phyloP scores from a whole-genome alignment of 768 basidiomycete genomes.

The Boletus insuetus region DNA sequence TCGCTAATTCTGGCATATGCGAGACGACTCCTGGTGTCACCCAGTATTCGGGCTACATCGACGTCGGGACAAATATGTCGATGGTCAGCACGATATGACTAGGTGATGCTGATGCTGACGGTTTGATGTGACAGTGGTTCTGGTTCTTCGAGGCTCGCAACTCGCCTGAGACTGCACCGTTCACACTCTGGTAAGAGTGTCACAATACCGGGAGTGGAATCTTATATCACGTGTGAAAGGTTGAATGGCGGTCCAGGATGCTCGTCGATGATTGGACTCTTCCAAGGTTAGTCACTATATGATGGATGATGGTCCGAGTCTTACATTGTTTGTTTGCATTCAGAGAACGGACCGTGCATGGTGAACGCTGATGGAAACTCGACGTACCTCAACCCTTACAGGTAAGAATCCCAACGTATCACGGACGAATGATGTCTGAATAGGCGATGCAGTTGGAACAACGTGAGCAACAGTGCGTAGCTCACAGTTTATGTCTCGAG shows the following conservation, averaged over 20 bases:
- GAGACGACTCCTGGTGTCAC: slow-evolving; percentile 61
- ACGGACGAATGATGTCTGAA: not conserved
- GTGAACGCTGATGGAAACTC: slow-evolving; percentile 54
- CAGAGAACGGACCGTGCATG: slow-evolving; percentile 63
- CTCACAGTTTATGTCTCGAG: not conserved
- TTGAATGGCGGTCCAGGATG: slow-evolving; percentile 62
- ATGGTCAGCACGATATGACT: slow-evolving; percentile 39
- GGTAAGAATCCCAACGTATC: slow-evolving; percentile 30
- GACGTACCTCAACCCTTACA: slow-evolving; percentile 58
- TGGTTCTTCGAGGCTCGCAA: slow-evolving; percentile 71
- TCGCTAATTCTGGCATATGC: slow-evolving; percentile 61
- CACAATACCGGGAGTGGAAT: not conserved
- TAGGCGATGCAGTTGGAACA: slow-evolving; percentile 55
- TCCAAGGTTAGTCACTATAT: slow-evolving; percentile 43
- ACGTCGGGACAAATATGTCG: slow-evolving; percentile 55
- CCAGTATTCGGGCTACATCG: slow-evolving; percentile 64
- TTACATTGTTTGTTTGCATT: not conserved
- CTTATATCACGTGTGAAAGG: slow-evolving; percentile 29
- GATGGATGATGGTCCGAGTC: not conserved
- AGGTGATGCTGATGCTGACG: not conserved
- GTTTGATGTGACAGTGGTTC: slow-evolving; percentile 49
- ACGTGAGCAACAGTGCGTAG: slow-evolving; percentile 57
- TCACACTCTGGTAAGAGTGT: slow-evolving; percentile 55
- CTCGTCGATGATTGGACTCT: slow-evolving; percentile 63
- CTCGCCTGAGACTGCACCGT: slow-evolving; percentile 58